Base-by-base conservation (phyloP, 345 rosid genomes). In the Eucalyptus microcorys region DNA sequence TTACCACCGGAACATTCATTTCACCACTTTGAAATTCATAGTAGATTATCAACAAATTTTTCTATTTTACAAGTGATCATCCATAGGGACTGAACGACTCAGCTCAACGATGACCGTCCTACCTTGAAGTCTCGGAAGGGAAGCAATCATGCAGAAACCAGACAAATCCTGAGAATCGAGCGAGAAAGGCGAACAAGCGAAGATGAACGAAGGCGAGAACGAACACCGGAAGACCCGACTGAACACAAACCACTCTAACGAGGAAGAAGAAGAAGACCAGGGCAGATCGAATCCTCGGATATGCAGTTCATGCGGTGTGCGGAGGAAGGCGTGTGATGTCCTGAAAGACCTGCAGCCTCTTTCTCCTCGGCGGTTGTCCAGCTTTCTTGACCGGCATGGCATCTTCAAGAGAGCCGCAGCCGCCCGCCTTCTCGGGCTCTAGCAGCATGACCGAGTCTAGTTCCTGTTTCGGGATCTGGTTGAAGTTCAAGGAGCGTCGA, bases 321-420 rank as follows among this genome's bases (percentile, higher is more conserved):
- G 91, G 88, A 87, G 91, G 92, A 83, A 87, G 52, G 30, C 92
- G 93, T 16, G 97, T 93, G 88, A 95, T 94, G 88, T 95, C 95
- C 49, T 49, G 87, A 92, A 95, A 95, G 87, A 95, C 97, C 89
- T 89, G 94, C 91, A 94, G 81, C 71, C 96, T 91, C 87, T 88
- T 92, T 87, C 91, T 91, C 61, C 87, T 89, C 89, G 30, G 61
- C 30, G 61, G 91, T 22, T 24, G 50, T 37, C 24, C 80, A n/a
- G 27, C 81, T 59, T 32, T 40, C 84, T 76, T 76, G 15, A 4
- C 16, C 14, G 47, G 84, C 47, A 21, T 47, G 47, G 47, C 84
- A 76, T 76, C 84, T 6, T 21, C 30, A 22, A 6, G 84, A 2
- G 84, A 0, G 47, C 84, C 47, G 2, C 83, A 26, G 7, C 40